Evolutionary conservation across 1,284 basidiomycete genomes (phyloP).

Genomic region (Sporisorium exsertum): DNA sequence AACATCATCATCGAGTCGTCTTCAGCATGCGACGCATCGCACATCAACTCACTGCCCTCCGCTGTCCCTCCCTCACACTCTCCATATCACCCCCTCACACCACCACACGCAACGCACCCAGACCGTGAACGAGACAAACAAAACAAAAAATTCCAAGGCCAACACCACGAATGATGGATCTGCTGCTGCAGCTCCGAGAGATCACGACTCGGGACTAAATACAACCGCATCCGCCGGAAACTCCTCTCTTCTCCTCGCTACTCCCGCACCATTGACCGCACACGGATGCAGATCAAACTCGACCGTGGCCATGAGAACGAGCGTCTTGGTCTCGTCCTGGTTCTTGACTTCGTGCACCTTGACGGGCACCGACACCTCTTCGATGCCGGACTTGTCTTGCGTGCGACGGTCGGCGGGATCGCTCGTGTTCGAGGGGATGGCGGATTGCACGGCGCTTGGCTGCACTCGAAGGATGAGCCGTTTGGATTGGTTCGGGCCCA

Average conservation of each 20-base stretch:
- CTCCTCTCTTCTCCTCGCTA: neutral
- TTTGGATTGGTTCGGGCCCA: constrained; percentile 59
- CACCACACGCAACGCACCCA: too few relatives aligned
- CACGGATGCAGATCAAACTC: constrained; percentile 37
- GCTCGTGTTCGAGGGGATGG: constrained; percentile 31
- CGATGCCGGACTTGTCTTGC: constrained; percentile 31
- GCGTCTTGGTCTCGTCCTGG: constrained; percentile 64
- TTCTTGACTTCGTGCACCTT: constrained; percentile 68
- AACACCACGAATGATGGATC: too few relatives aligned
- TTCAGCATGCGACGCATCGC: too few relatives aligned
- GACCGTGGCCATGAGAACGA: constrained; percentile 46
- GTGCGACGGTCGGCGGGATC: constrained; percentile 46
- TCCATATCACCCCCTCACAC: too few relatives aligned
- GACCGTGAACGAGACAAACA: too few relatives aligned
- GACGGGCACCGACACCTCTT: constrained; percentile 55
- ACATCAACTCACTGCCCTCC: too few relatives aligned
- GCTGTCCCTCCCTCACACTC: too few relatives aligned
- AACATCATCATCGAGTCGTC: too few relatives aligned
- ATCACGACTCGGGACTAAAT: constrained; percentile 24
- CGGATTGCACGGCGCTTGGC: constrained; percentile 37
- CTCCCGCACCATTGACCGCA: neutral
- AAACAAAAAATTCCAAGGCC: neutral
- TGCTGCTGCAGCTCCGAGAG: neutral
- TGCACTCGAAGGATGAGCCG: constrained; percentile 64
- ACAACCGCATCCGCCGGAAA: constrained; percentile 39